Evolutionary conservation across 768 basidiomycete genomes (phyloP), one percentile per base, ranked within the genome.

Genomic region (Naematelia aurantialba): DNA sequence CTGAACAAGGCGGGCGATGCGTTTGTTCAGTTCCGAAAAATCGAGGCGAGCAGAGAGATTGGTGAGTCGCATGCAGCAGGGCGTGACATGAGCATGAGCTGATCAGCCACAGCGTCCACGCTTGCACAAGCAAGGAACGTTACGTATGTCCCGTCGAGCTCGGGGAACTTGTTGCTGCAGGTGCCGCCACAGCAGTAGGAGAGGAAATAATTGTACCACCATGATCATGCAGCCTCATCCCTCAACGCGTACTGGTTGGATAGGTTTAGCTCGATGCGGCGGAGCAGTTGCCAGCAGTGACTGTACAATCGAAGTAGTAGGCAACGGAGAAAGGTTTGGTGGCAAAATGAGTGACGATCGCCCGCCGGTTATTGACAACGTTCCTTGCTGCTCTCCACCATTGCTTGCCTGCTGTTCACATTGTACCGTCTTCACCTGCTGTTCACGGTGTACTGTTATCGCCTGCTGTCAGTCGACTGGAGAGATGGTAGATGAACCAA

Each of bases 11-110:
- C 96, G 1, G 94, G 94, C 8, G 93, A 96, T 69, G 93, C 90
- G 29, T 94, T 99, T 79, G 85, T 99, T 52, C 86, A 89, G 59
- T 84, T 99, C 76, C 83, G 96, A 67, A 89, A 91, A 80, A 99
- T 99, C 70, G 96, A 99, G 80, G 92, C 96, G 53, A 89, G 88
- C 82, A 91, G 97, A 81, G 96, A 94, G 56, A 97, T 99, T 74
- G 96, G 72, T 73, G 50, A 63, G 75, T 70, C 25, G 19, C 8
- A 47, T 21, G 10, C n/a, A 19, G 14, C 12, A 30, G 12, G 10
- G 17, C 39, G 44, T 17, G 25, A 19, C 25, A 12, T 5, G 34
- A n/a, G 4, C 5, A 14, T 57, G 46, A 50, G 10, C n/a, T 31
- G 24, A 17, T 17, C 29, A 39, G 24, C 34, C 8, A 58, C 29